These are phyloP conservation scores for Erythrophleum ivorense DNA, from an alignment of 331 rosid genomes.

Conservation along the genomic window DNA sequence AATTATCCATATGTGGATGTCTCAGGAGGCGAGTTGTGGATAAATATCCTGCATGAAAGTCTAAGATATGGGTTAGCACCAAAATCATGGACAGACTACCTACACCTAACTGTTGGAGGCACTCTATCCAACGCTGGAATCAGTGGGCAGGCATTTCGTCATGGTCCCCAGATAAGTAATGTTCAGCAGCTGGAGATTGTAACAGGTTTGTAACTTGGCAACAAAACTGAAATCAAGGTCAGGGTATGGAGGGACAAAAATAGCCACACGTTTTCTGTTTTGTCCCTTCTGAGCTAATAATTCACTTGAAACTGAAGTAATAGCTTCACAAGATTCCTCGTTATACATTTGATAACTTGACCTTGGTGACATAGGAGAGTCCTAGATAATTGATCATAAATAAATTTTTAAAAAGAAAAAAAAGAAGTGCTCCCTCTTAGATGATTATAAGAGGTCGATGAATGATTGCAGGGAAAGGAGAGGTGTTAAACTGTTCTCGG, in stretches of 20 bases:
- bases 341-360: conserved; percentile 34
- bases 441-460: conserved; percentile 30
- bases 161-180: conserved; percentile 99
- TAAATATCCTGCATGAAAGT: conserved; percentile 83
- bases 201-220: conserved; percentile 74
- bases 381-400: conserved; percentile 1
- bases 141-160: conserved; percentile 95
- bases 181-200: conserved; percentile 92
- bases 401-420: background rate
- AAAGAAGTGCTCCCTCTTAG: background rate
- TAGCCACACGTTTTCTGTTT: conserved; percentile 33
- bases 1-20: conserved; percentile 76
- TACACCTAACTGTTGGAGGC: conserved; percentile 95
- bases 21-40: conserved; percentile 93
- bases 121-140: conserved; percentile 94
- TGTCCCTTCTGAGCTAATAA: conserved; percentile 40
- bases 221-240: conserved; percentile 40
- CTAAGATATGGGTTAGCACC: conserved; percentile 85
- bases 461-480: conserved; percentile 86
- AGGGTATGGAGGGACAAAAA: conserved; percentile 35
- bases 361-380: conserved; percentile 35
- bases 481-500: conserved; percentile 74
- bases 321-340: conserved; percentile 27
- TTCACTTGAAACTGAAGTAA: conserved; percentile 34
- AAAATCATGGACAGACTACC: conserved; percentile 96